Conservation (phyloP, 208 protist genomes). For the Herpetomonas muscarum region DNA sequence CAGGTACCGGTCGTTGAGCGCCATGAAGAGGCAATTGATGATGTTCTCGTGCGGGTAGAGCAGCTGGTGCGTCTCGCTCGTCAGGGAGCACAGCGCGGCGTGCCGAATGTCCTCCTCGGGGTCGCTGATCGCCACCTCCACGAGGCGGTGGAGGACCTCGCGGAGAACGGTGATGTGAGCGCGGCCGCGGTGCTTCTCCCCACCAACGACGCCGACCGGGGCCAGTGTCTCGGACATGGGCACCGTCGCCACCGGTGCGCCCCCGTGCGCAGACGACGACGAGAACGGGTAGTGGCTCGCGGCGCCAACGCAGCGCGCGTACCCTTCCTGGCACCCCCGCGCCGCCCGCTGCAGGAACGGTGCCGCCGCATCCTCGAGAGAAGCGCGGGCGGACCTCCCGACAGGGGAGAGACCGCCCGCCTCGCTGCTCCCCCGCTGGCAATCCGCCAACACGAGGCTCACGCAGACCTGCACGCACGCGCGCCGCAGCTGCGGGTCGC, state of each 20-base stretch:
- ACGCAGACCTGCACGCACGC: conserved; percentile 61
- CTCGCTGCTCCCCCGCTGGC: conserved; percentile 13
- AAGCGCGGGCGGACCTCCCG: not conserved
- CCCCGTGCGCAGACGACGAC: too few species aligned
- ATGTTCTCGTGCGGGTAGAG: conserved; percentile 59
- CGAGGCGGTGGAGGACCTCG: conserved; percentile 57
- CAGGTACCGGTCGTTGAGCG: conserved; percentile 60
- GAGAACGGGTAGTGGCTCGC: too few species aligned
- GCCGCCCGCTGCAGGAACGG: too few species aligned
- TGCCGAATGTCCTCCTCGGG: conserved; percentile 60
- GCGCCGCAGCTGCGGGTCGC: conserved; percentile 46
- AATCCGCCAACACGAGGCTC: conserved; percentile 32
- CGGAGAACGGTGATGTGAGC: conserved; percentile 65
- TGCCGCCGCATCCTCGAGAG: too few species aligned
- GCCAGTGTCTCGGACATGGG: not conserved
- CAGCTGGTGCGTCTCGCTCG: conserved; percentile 53
- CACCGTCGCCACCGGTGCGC: too few species aligned
- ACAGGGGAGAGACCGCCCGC: not conserved
- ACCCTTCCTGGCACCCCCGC: too few species aligned
- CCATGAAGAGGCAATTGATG: conserved; percentile 58
- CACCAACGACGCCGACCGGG: conserved; percentile 6
- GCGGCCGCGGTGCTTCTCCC: conserved; percentile 37
- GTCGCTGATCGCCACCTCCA: conserved; percentile 65
- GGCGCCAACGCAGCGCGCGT: too few species aligned
- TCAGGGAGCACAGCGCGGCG: conserved; percentile 45